A percentile compares a stretch with the other conserved stretches of the same genome.
phyloP scores from a whole-genome alignment of 768 basidiomycete genomes.

The Leccinum truebloodii region DNA sequence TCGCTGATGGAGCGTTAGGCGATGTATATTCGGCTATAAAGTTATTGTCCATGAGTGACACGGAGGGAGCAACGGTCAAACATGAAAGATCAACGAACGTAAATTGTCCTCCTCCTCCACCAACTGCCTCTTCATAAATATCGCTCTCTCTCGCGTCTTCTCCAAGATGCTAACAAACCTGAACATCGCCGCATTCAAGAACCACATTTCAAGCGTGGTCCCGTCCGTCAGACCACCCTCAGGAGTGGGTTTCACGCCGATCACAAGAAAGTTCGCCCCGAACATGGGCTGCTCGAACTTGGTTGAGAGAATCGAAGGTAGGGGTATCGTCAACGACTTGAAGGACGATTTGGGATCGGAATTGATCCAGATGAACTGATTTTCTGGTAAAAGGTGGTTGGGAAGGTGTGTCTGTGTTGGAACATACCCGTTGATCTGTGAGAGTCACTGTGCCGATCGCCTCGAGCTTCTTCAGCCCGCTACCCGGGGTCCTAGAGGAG shows the following conservation, averaged over 20 bases:
- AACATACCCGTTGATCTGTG: slow-evolving; percentile 71
- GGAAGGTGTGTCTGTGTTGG: slow-evolving; percentile 4
- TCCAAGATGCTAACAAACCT: slow-evolving; percentile 71
- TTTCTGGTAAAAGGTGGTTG: slow-evolving; percentile 8
- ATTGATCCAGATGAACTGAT: slow-evolving; percentile 64
- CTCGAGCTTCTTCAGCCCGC: slow-evolving; percentile 57
- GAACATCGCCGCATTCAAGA: slow-evolving; percentile 69
- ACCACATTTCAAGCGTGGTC: slow-evolving; percentile 65
- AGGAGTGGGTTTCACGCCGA: slow-evolving; percentile 66
- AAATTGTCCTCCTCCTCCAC: slow-evolving; percentile 35
- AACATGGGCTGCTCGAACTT: slow-evolving; percentile 78
- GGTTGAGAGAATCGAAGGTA: slow-evolving; percentile 64
- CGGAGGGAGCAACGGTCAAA: background rate
- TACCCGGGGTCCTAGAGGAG: slow-evolving; percentile 49
- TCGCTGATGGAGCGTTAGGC: slow-evolving; percentile 20
- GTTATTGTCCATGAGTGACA: background rate
- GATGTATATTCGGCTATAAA: slow-evolving; percentile 32
- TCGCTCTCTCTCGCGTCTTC: slow-evolving; percentile 73
- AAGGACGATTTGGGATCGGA: slow-evolving; percentile 37
- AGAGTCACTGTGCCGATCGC: slow-evolving; percentile 59
- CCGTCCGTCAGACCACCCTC: slow-evolving; percentile 68
- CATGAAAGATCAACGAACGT: slow-evolving; percentile 27
- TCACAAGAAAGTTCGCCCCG: slow-evolving; percentile 61
- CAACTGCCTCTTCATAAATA: slow-evolving; percentile 69
- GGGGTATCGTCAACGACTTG: slow-evolving; percentile 53